Conservation (phyloP, 2,329 filamentous ascomycete species). For the Aspergillus fischeri region DNA sequence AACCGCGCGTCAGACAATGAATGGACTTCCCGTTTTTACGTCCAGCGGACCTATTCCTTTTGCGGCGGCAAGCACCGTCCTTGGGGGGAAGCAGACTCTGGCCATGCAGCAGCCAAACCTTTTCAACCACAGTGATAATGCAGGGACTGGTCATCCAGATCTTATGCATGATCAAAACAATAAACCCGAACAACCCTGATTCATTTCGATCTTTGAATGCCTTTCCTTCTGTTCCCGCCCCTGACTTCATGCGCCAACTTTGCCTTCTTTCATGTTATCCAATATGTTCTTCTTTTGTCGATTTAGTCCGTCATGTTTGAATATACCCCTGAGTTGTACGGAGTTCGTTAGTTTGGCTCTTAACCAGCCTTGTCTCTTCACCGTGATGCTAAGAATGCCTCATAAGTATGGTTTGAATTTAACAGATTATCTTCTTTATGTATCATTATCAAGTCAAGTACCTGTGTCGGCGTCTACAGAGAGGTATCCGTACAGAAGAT, state of each 20-base stretch:
- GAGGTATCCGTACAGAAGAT: not conserved
- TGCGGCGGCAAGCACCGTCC: conserved; percentile 16
- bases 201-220: not conserved
- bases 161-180: not conserved
- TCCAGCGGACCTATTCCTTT: conserved; percentile 44
- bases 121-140: not conserved
- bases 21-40: conserved; percentile 48
- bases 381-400: not conserved
- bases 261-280: not conserved
- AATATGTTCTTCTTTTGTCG: not conserved
- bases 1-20: conserved; percentile 32
- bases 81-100: not conserved
- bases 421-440: not conserved
- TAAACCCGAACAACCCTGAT: not conserved
- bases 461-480: no score
- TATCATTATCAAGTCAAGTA: not conserved
- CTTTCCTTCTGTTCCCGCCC: not conserved
- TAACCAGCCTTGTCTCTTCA: not conserved
- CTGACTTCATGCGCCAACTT: not conserved
- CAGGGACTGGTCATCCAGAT: not conserved
- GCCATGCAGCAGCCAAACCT: not conserved
- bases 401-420: not conserved
- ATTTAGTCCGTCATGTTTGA: conserved; percentile 2
- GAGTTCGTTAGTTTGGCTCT: not conserved
- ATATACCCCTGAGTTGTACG: conserved; percentile 11